Evolutionary conservation across 345 rosid species (phyloP), one percentile per base, ranked within the genome.

Genomic region (Lagerstroemia speciosa): DNA sequence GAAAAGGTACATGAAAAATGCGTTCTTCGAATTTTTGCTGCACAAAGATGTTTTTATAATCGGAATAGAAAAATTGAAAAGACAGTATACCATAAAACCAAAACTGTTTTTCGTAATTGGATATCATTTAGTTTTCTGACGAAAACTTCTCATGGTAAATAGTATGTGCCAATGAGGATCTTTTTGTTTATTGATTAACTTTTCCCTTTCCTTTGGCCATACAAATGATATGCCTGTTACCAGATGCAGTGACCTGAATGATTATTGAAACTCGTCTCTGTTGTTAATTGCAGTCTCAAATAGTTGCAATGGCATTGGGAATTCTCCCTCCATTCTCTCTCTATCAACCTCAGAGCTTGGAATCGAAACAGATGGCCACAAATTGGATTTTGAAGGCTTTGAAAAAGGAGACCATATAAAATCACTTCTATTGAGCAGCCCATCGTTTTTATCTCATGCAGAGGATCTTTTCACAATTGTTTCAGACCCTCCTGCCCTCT

Each of bases 391-490:
- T 33, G 70, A 50, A 66, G 68, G 64, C 77, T 65, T 41, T 69
- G 64, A 46, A 69, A 67, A 63, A 19, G 67, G 79, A 77, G 67
- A 63, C 66, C 33, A 63, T 16, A 70, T 74, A 64, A 82, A 77
- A 67, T 73, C 77, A 37, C 76, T 94, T 70, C 78, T 91, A 41
- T 78, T 78, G 67, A 81, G 48, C 73, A 78, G 77, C 69, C 76
- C 73, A 15, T 74, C 78, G 30, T 86, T 93, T 77, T 62, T 86
- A 43, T 76, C 72, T 62, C 85, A 68, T 24, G 86, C 81, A 37
- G 76, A 85, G 73, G 74, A 81, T 66, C 88, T 75, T 70, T 85
- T 87, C 40, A 74, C 78, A 71, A 74, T 89, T 29, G 65, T 75
- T 22, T 62, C 68, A 61, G 79, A 70, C 53, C 69, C 71, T 55